Evolutionary conservation across 805 yeast species (phyloP).

Genomic region (Lachancea mirantina): DNA sequence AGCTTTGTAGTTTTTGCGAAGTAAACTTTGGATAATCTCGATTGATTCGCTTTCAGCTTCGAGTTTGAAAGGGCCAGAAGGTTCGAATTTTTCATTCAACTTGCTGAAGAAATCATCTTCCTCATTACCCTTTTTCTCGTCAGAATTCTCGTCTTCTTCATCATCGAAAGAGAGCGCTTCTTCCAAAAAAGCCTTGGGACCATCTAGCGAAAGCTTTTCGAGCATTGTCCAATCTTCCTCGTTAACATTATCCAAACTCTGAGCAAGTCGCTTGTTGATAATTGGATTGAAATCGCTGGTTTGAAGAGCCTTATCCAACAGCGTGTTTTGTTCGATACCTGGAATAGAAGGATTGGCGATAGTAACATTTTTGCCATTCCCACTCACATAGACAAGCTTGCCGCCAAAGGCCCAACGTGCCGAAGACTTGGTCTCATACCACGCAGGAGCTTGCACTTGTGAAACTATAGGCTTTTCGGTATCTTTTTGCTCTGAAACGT

Average conservation of each 20-base stretch:
- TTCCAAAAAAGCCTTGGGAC: constrained; percentile 44
- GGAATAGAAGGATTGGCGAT: constrained; percentile 34
- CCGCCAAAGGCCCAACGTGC: constrained; percentile 88
- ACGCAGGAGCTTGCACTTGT: constrained; percentile 72
- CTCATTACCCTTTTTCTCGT: constrained; percentile 18
- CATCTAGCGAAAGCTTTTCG: constrained; percentile 43
- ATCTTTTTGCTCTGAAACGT: constrained; percentile 58
- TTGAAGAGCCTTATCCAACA: constrained; percentile 51
- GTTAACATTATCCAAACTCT: constrained; percentile 34
- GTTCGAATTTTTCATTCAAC: constrained; percentile 34
- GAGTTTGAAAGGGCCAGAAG: constrained; percentile 48
- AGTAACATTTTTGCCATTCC: constrained; percentile 35
- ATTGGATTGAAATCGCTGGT: constrained; percentile 46
- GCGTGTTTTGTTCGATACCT: constrained; percentile 32
- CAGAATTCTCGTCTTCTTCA: constrained; percentile 13
- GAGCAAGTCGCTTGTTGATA: constrained; percentile 46
- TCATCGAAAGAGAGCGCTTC: constrained; percentile 36
- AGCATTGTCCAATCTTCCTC: constrained; percentile 63
- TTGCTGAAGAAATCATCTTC: constrained; percentile 35
- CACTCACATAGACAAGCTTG: constrained; percentile 55
- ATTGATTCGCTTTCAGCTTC: constrained; percentile 36
- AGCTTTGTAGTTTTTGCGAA: constrained; percentile 52
- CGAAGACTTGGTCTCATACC: constrained; percentile 75
- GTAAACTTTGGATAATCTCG: constrained; percentile 40
- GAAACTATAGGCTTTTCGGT: constrained; percentile 66